A percentile compares a stretch with the other conserved stretches of the same genome.
Evolutionary conservation across 495 filamentous ascomycete species (phyloP).

Genomic region (Penicillium pulvis): DNA sequence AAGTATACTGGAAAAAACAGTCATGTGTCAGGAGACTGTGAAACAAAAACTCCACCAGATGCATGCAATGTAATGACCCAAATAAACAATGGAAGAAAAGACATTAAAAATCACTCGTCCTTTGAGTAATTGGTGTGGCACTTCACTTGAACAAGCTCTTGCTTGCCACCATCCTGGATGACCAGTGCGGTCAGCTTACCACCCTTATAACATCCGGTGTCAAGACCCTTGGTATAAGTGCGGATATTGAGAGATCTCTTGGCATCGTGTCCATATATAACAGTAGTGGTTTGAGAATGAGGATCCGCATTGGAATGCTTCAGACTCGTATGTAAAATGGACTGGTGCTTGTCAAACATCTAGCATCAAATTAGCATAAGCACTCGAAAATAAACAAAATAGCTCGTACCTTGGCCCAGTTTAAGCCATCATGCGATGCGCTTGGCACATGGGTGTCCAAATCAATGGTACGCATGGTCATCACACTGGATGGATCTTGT

Average conservation of each 20-base stretch:
- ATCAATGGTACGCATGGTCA: slow-evolving; percentile 89
- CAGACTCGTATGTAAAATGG: slow-evolving; percentile 29
- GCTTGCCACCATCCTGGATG: slow-evolving; percentile 53
- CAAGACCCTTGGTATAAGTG: slow-evolving; percentile 79
- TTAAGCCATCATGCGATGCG: slow-evolving; percentile 54
- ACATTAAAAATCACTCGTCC: slow-evolving; percentile 1
- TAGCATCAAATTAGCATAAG: slow-evolving; percentile 14
- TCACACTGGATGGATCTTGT: slow-evolving; percentile 78
- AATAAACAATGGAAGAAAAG: background rate
- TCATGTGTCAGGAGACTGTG: background rate
- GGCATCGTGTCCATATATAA: slow-evolving; percentile 88
- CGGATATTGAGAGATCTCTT: slow-evolving; percentile 65
- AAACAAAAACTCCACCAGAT: slow-evolving; percentile 6
- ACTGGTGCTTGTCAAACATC: slow-evolving; percentile 62
- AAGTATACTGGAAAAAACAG: background rate
- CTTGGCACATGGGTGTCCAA: slow-evolving; percentile 62
- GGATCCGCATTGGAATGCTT: slow-evolving; percentile 22
- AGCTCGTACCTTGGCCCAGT: slow-evolving; percentile 64
- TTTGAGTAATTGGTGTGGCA: slow-evolving; percentile 31
- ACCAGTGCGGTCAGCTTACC: slow-evolving; percentile 76
- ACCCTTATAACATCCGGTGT: slow-evolving; percentile 78
- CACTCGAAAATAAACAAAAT: background rate
- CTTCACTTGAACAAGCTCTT: slow-evolving; percentile 38
- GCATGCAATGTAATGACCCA: background rate
- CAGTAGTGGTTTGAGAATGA: slow-evolving; percentile 45